Base-by-base conservation (phyloP, 495 filamentous ascomycete species). In the Aspergillus cavernicola region DNA sequence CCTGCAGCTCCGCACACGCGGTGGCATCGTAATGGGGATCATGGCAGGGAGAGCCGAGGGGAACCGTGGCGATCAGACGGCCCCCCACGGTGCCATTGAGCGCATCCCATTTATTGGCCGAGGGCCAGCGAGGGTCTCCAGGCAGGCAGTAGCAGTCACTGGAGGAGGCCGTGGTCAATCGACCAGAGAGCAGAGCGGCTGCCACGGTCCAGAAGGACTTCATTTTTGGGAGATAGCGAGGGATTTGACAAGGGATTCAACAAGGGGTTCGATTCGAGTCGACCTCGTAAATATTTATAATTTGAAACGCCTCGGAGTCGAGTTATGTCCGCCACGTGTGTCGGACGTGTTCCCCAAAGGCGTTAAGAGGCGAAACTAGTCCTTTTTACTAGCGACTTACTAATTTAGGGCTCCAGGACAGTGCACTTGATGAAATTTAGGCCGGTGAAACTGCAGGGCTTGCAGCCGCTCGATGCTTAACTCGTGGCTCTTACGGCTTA, bases 111-210 rank as follows among this genome's bases (percentile, higher is more conserved):
- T 60, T 58, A 10, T 53, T 29, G 0, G 45, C 40, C 3, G 70
- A 63, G 9, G 79, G 79, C 79, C 79, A 82, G 60, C 70, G 69
- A 28, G 48, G n/a, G 42, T 82, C 77, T 0, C 63, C 65, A 0
- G 74, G 74, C 28, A 66, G 58, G 43, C 66, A 69, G 37, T 55
- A 59, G 50, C 68, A 71, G 50, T 60, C 12, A 37, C 28, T 50
- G 51, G 53, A 31, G 23, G 39, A 38, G 36, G 50, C 47, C n/a
- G 58, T 59, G 28, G 57, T 12, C 15, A 48, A 57, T 18, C 54
- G 37, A 1, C 58, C 58, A 19, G 60, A 24, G 16, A 70, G 53
- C 44, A 65, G 61, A 43, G 58, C 59, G 13, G 62, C 42, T 16
- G 52, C 43, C 19, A 63, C 52, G 29, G 48, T 37, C 61, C 59